These are phyloP conservation scores for Phaeolepiota aurea DNA, from an alignment of 768 basidiomycete species.

Conservation along the genomic window DNA sequence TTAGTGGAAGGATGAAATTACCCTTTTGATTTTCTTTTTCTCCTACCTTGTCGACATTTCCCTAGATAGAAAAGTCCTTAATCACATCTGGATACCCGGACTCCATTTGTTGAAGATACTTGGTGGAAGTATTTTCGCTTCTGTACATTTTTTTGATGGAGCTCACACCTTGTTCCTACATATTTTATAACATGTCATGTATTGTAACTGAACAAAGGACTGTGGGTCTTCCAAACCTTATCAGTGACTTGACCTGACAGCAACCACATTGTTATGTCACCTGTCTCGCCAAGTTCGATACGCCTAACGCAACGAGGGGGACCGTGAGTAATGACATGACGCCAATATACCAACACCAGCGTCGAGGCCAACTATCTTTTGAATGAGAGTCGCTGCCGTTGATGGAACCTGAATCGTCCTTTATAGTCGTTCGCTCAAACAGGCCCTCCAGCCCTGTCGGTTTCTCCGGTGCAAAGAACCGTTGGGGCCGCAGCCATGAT, in stretches of 20 bases:
- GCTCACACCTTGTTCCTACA: not conserved
- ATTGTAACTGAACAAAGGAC: too few species aligned
- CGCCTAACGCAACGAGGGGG: too few species aligned
- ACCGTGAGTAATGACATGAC: too few species aligned
- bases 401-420: conserved; percentile 30
- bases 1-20: too few species aligned
- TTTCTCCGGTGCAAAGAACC: conserved; percentile 71
- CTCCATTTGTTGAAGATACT: conserved; percentile 3
- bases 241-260: too few species aligned
- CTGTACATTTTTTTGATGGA: not conserved
- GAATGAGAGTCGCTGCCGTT: conserved; percentile 5
- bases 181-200: not conserved
- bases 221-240: too few species aligned
- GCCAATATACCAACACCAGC: too few species aligned
- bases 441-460: conserved; percentile 71
- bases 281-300: too few species aligned
- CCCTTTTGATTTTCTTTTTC: not conserved
- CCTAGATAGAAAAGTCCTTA: not conserved
- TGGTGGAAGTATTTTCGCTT: not conserved
- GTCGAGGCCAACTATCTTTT: too few species aligned
- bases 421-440: conserved; percentile 52
- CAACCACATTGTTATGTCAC: too few species aligned
- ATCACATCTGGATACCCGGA: not conserved
- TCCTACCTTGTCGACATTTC: not conserved
- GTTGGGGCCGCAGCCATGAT: conserved; percentile 58